phyloP scores from a whole-genome alignment of 2,329 filamentous ascomycete genomes.

The Aschersonia sp. region DNA sequence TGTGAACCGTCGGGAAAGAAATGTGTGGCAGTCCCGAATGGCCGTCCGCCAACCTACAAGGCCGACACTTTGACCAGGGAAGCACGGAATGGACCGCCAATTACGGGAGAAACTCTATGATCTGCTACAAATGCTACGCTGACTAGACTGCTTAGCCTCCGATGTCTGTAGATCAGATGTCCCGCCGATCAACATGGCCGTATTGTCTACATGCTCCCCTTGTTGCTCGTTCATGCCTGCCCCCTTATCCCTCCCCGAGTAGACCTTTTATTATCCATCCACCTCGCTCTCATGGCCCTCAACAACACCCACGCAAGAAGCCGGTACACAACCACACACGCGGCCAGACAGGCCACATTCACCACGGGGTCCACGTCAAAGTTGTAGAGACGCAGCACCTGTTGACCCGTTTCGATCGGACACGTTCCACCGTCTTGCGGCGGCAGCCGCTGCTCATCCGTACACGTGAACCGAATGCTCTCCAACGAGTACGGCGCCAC shows the following conservation, averaged over 20 bases:
- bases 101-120: too few species aligned
- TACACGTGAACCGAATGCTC: conserved; percentile 49
- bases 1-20: too few species aligned
- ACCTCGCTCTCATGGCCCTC: conserved; percentile 37
- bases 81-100: too few species aligned
- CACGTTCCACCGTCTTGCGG: conserved; percentile 35
- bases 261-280: conserved; percentile 19
- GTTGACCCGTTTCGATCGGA: conserved; percentile 47
- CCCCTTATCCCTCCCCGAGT: not conserved
- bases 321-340: conserved; percentile 50
- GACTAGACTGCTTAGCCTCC: too few species aligned
- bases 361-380: conserved; percentile 45
- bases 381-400: conserved; percentile 54
- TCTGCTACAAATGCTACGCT: too few species aligned
- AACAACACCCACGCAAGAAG: conserved; percentile 46
- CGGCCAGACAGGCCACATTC: conserved; percentile 48
- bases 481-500: conserved; percentile 51
- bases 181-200: too few species aligned
- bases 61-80: too few species aligned
- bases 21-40: too few species aligned
- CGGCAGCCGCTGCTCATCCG: conserved; percentile 39
- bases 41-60: too few species aligned
- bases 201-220: too few species aligned
- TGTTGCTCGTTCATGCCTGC: too few species aligned
- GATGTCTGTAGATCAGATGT: too few species aligned